phyloP scores from a whole-genome alignment of 352 stramenopile species.

The Globisporangium sylvaticum region DNA sequence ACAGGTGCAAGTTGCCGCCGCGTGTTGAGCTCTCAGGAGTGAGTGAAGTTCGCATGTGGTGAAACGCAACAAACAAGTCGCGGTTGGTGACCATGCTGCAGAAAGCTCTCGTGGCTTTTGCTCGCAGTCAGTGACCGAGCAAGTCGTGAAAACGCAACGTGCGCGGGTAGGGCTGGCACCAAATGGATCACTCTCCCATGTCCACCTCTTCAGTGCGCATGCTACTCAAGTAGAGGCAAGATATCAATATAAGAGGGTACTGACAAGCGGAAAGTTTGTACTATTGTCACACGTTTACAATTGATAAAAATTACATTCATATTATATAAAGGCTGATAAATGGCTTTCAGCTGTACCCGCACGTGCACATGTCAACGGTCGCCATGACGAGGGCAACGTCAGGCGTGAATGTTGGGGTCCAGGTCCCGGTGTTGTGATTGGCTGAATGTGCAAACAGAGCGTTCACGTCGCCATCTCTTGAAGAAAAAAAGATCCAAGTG shows the following conservation, averaged over 20 bases:
- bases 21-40: background rate
- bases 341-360: background rate
- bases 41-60: background rate
- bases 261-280: too few relatives aligned
- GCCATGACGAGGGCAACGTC: conserved; percentile 16
- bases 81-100: background rate
- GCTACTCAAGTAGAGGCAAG: background rate
- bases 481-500: conserved; percentile 9
- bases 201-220: background rate
- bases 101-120: background rate
- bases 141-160: too few relatives aligned
- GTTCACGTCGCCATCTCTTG: conserved; percentile 10
- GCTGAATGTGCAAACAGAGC: conserved; percentile 17
- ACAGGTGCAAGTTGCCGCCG: background rate
- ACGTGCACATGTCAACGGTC: conserved; percentile 3
- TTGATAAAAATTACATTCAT: background rate
- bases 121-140: too few relatives aligned
- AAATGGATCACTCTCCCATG: background rate
- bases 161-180: background rate
- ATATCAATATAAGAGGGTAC: too few relatives aligned
- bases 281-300: background rate
- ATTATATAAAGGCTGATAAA: background rate
- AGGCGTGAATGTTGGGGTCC: conserved; percentile 4
- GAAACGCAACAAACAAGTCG: background rate
- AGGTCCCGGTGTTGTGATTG: conserved; percentile 13